Evolutionary conservation across 345 rosid genomes (phyloP).

Genomic region (Melaleuca alternifolia): DNA sequence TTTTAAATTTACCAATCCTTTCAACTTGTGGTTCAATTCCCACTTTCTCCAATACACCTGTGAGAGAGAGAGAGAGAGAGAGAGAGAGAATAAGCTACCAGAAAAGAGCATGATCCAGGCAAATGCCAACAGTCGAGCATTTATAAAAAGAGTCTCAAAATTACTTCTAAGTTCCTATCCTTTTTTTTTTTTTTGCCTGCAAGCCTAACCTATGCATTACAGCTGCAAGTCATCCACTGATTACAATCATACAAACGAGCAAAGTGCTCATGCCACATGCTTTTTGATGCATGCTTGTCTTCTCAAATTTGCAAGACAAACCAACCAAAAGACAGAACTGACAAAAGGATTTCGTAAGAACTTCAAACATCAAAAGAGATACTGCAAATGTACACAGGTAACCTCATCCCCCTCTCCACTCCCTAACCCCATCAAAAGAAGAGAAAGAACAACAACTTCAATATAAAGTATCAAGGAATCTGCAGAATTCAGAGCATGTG

Average conservation of each 20-base stretch:
- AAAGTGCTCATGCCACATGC: neutral
- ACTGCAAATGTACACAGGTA: neutral
- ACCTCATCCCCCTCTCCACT: neutral
- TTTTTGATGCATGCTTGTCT: neutral
- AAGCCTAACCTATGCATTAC: neutral
- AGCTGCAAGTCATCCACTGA: neutral
- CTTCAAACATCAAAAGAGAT: neutral
- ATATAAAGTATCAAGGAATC: neutral
- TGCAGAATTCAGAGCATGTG: neutral
- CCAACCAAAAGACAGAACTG: neutral
- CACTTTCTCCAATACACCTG: constrained; percentile 84
- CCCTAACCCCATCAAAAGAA: neutral
- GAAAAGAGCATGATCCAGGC: neutral
- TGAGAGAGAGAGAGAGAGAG: neutral
- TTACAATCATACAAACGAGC: neutral
- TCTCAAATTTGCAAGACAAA: neutral
- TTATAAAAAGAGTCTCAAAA: neutral
- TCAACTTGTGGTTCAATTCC: constrained; percentile 87
- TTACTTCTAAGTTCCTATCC: neutral
- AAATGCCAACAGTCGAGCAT: neutral
- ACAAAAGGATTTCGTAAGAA: neutral
- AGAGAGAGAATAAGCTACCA: neutral
- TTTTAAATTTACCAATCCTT: constrained; percentile 93
- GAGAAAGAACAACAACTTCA: neutral
- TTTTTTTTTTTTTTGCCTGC: neutral